Evolutionary conservation across 441 rosid genomes (phyloP), one percentile per base, ranked within the genome.

Genomic region (Corymbia calophylla): DNA sequence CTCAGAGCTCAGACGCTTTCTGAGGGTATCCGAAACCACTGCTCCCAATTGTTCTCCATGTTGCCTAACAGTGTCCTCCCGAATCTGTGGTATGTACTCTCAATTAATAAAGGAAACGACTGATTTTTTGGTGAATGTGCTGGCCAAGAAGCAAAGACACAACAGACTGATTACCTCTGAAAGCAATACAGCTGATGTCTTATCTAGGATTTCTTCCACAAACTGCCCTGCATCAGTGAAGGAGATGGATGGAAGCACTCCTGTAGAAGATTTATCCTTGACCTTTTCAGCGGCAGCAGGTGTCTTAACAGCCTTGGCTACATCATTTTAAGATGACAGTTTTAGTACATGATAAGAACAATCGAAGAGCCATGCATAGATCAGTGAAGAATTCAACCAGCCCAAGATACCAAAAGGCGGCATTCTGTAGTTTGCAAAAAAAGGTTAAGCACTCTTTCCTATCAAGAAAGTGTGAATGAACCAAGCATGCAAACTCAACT

Each of bases 131-230:
- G 51, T 15, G 27, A 23, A 86, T 10, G 29, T 39, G 8, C 60
- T 55, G 88, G 32, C 68, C 47, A 32, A 53, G n/a, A 21, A 31
- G 88, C 16, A 23, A 55, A 53, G 48, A 16, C 16, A 25, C 27
- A 54, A 32, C 15, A 49, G 48, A 31, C 25, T 66, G 84, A 88
- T 82, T 93, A 96, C 99, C 90, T 93, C 95, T 32, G 97, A 93
- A 87, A 95, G 93, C 90, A 96, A 81, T 48, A 94, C 87, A 90
- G 95, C 89, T 15, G 97, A 93, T 31, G 94, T 92, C 91, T 92
- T 97, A 85, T 93, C 91, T 87, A 97, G 91, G 90, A 96, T 92
- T 91, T 97, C 96, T 82, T 96, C 96, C 89, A 94, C 97, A 70
- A 97, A 94, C 70, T 91, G 93, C 91, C 89, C 96, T 19, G 95